Conservation (phyloP, 2,329 filamentous ascomycete species). For the Paecilomyces sp. region DNA sequence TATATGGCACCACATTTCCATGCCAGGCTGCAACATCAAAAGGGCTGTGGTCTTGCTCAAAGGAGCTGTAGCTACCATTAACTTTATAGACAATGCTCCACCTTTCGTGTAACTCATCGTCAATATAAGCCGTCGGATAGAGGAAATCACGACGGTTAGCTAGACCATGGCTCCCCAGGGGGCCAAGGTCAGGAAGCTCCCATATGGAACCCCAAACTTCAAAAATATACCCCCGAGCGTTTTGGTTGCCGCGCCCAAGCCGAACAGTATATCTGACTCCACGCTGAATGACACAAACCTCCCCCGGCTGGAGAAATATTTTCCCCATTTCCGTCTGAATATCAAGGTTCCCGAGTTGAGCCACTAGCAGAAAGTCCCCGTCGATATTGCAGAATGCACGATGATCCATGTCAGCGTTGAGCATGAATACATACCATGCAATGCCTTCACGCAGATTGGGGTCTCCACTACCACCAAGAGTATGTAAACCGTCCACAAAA, state of each 20-base stretch:
- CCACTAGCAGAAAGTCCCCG: conserved; percentile 55
- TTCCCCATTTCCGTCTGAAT: conserved; percentile 59
- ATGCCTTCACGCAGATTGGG: conserved; percentile 46
- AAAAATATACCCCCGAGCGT: conserved; percentile 54
- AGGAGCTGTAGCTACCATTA: conserved; percentile 49
- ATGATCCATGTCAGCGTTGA: conserved; percentile 46
- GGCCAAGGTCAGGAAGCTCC: conserved; percentile 56
- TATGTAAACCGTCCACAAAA: conserved; percentile 49
- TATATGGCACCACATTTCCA: conserved; percentile 56
- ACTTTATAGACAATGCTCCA: conserved; percentile 55
- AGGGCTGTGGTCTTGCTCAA: conserved; percentile 53
- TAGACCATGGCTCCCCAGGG: conserved; percentile 57
- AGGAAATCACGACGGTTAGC: conserved; percentile 60
- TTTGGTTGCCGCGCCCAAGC: conserved; percentile 44
- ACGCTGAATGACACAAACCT: conserved; percentile 57
- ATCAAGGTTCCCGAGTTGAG: conserved; percentile 54
- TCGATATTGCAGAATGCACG: conserved; percentile 53
- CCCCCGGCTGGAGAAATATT: conserved; percentile 54
- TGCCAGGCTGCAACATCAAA: conserved; percentile 65
- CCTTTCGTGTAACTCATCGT: conserved; percentile 43
- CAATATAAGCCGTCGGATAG: conserved; percentile 50
- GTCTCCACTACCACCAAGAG: conserved; percentile 48
- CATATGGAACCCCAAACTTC: conserved; percentile 58
- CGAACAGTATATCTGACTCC: conserved; percentile 53
- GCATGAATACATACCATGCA: conserved; percentile 49